Conservation (phyloP, 805 yeast genomes). For the Novakomyces olei region DNA sequence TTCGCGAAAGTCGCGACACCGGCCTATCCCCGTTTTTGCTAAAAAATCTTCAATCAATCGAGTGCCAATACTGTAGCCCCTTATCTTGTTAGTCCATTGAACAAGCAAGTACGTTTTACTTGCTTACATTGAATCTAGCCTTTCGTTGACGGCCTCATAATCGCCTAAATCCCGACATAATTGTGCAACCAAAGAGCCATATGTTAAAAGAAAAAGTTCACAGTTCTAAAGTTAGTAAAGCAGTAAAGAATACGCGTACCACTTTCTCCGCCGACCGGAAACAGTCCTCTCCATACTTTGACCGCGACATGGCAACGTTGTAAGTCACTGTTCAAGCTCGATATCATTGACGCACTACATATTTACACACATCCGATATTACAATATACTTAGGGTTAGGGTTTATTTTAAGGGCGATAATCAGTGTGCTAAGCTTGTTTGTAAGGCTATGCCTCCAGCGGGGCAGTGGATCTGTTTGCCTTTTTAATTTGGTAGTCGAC, state of each 20-base stretch:
- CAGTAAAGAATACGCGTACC: conserved; percentile 23
- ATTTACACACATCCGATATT: no score
- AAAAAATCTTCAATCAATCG: conserved; percentile 81
- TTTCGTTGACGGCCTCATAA: conserved; percentile 56
- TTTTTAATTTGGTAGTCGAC: no score
- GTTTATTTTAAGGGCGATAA: no score
- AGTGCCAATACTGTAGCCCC: conserved; percentile 77
- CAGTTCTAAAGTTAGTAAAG: conserved; percentile 34
- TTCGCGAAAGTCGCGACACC: conserved; percentile 60
- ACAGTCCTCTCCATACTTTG: conserved; percentile 50
- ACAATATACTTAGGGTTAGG: no score
- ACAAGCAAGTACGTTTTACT: background rate
- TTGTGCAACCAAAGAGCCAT: conserved; percentile 84
- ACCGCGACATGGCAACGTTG: conserved; percentile 3
- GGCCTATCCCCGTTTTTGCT: conserved; percentile 63
- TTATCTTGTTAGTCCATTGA: background rate
- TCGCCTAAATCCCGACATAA: conserved; percentile 65
- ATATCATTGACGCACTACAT: no score
- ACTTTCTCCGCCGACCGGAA: conserved; percentile 85
- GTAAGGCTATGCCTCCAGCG: no score
- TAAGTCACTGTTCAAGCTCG: no score
- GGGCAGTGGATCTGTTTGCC: no score
- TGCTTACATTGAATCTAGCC: conserved; percentile 50
- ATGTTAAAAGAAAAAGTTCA: conserved; percentile 81
- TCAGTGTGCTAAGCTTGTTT: no score